Percentiles rank a stretch among this genome's conserved stretches.
Conservation (phyloP, 345 rosid species). For the Populus alba region DNA sequence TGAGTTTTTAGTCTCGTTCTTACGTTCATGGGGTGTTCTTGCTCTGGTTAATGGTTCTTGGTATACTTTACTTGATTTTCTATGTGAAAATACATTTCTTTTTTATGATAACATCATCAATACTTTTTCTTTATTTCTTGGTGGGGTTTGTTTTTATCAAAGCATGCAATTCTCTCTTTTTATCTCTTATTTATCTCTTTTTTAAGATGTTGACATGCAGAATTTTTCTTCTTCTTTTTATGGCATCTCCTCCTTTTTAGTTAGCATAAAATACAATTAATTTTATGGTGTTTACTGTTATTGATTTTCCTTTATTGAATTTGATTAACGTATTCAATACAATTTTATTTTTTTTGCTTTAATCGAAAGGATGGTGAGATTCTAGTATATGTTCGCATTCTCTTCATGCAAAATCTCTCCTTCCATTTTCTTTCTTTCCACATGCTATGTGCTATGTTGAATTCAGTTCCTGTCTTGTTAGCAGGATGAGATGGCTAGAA, state of each 20-base stretch:
- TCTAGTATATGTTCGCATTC: neutral
- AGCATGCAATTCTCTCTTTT: no score
- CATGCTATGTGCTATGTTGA: neutral
- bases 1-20: neutral
- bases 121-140: neutral
- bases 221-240: no score
- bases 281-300: neutral
- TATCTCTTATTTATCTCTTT: no score
- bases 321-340: neutral
- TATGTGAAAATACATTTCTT: neutral
- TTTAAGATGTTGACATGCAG: neutral
- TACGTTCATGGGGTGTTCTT: neutral
- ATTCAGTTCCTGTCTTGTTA: neutral
- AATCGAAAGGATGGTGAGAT: neutral
- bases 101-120: neutral
- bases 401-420: neutral
- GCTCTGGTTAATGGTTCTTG: neutral
- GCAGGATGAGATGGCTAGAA: slow-evolving; percentile 7
- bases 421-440: neutral
- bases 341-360: neutral
- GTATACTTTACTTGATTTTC: neutral
- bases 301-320: neutral
- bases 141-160: neutral
- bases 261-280: neutral
- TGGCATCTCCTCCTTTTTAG: neutral